Evolutionary conservation across 2,329 filamentous ascomycete species (phyloP), one percentile per base, ranked within the genome.

Genomic region (Nannizziopsis barbatae): DNA sequence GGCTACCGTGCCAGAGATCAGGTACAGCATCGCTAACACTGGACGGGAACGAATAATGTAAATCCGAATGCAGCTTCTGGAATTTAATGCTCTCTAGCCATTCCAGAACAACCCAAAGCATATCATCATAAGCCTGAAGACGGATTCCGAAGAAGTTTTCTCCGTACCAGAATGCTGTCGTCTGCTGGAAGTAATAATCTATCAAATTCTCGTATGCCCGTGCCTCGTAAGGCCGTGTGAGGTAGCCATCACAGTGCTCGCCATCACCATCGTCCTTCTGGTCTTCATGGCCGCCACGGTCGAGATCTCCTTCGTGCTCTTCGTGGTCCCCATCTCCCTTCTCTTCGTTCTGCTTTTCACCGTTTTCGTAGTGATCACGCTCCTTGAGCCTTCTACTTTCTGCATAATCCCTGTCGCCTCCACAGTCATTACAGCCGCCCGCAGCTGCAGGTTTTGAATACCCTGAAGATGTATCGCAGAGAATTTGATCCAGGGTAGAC

Each of bases 71-170:
- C n/a, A 75, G 68, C 30, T 79, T 70, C 45, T 90, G 77, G 60
- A 94, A 88, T 55, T 84, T 81, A 53, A 88, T 76, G 42, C 78
- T 79, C 61, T 95, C 86, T 45, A 95, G 70, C 89, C 90, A 95
- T 53, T 84, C 86, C 33, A 96, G 74, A 2, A 93, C 87, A 1
- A 95, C 87, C 90, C 90, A 96, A 2, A 95, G 76, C 70, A 95
- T 94, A 63, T 96, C 90, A 61, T 95, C 90, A 62, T 83, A 94
- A 0, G 90, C 90, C 71, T 92, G 73, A 49, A 80, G 78, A 39
- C 86, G 76, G 43, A 95, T 75, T 22, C 76, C 73, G 54, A 88
- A 80, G 3, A 81, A 76, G 63, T 95, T 80, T 62, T 96, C 86
- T 15, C 86, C 87, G 62, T 90, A 94, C 62, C 93, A 95, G 56